Evolutionary conservation across 202 grass and related monocot genomes (phyloP), one percentile per base, ranked within the genome.

Genomic region (Schoenoplectus tabernaemontani): DNA sequence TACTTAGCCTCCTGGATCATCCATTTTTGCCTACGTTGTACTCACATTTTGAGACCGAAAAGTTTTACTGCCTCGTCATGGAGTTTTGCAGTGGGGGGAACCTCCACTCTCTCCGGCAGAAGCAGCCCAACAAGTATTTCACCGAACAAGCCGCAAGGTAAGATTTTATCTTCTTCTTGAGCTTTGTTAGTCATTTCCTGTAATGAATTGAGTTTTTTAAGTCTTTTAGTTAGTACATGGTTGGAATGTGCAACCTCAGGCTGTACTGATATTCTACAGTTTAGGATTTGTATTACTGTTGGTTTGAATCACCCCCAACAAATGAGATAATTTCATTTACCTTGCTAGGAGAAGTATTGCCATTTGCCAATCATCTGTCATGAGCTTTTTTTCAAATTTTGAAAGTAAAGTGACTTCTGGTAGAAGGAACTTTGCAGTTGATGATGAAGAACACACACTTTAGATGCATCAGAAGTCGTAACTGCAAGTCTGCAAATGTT

Each of bases 51-150:
- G 88, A 97, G 91, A 93, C 93, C 0, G 77, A 91, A n/a, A 97
- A 88, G 76, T 97, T 97, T 77, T 91, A 86, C 70, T 97, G 93
- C 85, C 84, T 97, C 13, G 87, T 97, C 57, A 97, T 97, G 91
- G 93, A 97, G 82, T 97, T 88, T 82, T 97, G 93, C 87, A 82
- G 82, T 78, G 93, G 93, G 54, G 93, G 93, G n/a, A 97, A 97
- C 82, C 93, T 97, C 50, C 93, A 97, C 77, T 85, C 93, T 7
- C 91, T 97, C 39, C 56, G 93, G 2, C 93, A 93, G 89, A 90
- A 75, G 88, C 93, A 97, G 75, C 91, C 85, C 34, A 68, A 70
- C 84, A 97, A 88, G 81, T 85, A 86, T 23, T 97, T 97, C 78
- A 78, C 70, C 54, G 93, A 97, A 83, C 91, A 93, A 85, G 89